Conservation (phyloP, 2,329 filamentous ascomycete species). For the Cladophialophora exuberans region DNA sequence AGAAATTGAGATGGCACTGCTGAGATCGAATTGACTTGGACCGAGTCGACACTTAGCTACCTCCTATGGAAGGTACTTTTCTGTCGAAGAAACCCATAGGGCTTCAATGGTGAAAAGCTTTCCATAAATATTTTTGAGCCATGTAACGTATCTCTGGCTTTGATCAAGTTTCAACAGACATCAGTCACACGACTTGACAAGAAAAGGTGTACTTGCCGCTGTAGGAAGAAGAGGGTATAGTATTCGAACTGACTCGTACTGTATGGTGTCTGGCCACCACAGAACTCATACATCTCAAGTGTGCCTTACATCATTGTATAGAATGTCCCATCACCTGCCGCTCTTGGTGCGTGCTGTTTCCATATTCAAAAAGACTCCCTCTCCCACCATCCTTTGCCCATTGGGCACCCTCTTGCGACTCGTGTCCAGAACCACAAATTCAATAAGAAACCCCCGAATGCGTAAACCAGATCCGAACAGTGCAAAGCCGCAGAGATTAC, state of each 20-base stretch:
- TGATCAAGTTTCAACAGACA: no score
- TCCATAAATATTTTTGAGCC: background rate
- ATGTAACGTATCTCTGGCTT: no score
- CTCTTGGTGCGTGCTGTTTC: constrained; percentile 8
- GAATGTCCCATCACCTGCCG: constrained; percentile 1
- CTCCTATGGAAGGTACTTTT: background rate
- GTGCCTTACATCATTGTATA: no score
- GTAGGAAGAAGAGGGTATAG: background rate
- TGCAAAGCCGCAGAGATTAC: no score
- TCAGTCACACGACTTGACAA: no score
- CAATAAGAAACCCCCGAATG: no score
- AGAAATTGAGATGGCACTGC: background rate
- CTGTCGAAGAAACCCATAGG: no score
- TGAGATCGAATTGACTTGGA: background rate
- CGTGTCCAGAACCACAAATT: no score
- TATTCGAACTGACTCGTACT: constrained; percentile 1
- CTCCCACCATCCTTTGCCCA: background rate
- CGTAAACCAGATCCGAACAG: no score
- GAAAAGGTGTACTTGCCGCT: background rate
- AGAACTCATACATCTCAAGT: background rate
- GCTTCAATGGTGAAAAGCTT: no score
- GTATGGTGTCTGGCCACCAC: background rate
- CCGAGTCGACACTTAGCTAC: background rate
- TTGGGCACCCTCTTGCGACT: no score
- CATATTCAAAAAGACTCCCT: background rate